Evolutionary conservation across 2,329 filamentous ascomycete genomes (phyloP).

Genomic region (Sporothrix globosa): DNA sequence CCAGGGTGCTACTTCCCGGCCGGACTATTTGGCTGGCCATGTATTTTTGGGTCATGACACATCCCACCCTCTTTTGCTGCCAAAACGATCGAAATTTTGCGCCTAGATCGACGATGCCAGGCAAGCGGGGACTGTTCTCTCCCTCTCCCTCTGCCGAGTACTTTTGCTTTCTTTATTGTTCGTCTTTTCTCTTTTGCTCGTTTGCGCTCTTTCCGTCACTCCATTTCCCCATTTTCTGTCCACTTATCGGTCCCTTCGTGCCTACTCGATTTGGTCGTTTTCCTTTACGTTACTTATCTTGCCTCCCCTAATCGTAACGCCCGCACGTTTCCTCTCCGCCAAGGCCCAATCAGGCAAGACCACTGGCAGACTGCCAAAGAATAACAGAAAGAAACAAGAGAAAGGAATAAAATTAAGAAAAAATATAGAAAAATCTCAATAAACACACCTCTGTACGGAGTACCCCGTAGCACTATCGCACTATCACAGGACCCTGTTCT

Average conservation of each 20-base stretch:
- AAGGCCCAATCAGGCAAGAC: not conserved
- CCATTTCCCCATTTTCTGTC: slow-evolving; percentile 14
- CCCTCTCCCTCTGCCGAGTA: not conserved
- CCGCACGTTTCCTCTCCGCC: too few species aligned
- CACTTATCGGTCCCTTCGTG: slow-evolving; percentile 8
- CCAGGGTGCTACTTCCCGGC: slow-evolving; percentile 1
- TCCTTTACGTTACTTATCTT: not conserved
- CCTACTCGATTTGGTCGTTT: not conserved
- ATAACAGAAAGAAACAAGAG: too few species aligned
- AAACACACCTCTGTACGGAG: not conserved
- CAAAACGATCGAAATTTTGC: slow-evolving; percentile 30
- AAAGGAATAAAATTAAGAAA: not conserved
- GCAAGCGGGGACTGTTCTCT: slow-evolving; percentile 11
- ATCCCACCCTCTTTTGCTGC: slow-evolving; percentile 23
- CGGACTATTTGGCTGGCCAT: slow-evolving; percentile 1
- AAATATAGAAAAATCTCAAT: not conserved
- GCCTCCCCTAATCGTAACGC: slow-evolving; percentile 2
- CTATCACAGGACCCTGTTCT: slow-evolving; percentile 18
- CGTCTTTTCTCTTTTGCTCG: not conserved
- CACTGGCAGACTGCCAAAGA: not conserved
- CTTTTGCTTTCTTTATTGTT: slow-evolving; percentile 1
- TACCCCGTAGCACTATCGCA: not conserved
- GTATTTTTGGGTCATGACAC: slow-evolving; percentile 1
- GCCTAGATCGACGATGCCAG: slow-evolving; percentile 26
- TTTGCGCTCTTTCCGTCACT: not conserved